These are phyloP conservation scores for Phaseolus lunatus DNA, from an alignment of 306 rosid genomes.

Conservation along the genomic window DNA sequence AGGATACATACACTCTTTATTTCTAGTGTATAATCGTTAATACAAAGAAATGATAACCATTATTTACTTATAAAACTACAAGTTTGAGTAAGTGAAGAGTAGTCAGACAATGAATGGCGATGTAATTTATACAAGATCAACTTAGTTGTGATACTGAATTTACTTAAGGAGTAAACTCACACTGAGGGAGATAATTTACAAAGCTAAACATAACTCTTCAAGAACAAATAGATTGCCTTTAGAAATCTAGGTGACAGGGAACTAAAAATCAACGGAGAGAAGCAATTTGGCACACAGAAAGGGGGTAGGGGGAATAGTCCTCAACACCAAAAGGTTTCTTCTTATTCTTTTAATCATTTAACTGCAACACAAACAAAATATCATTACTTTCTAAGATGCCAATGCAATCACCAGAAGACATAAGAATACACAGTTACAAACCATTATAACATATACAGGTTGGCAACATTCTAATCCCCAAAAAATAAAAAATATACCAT, in stretches of 20 bases:
- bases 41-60: background rate
- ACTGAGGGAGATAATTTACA: background rate
- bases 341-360: background rate
- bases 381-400: background rate
- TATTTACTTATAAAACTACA: background rate
- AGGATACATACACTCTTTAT: conserved; percentile 1
- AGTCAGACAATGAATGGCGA: background rate
- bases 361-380: background rate
- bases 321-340: background rate
- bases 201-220: conserved; percentile 4
- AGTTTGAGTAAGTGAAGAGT: background rate
- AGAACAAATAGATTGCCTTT: background rate
- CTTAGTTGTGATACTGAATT: background rate
- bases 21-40: background rate
- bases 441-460: background rate
- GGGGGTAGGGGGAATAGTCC: background rate
- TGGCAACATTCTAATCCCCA: background rate
- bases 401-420: background rate
- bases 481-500: background rate
- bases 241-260: too few species aligned
- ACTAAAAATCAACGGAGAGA: background rate
- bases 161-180: conserved; percentile 5
- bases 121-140: background rate
- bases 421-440: background rate
- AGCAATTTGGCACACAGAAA: background rate